Evolutionary conservation across 2,329 filamentous ascomycete genomes (phyloP).

Genomic region (Mariannaea sp.): DNA sequence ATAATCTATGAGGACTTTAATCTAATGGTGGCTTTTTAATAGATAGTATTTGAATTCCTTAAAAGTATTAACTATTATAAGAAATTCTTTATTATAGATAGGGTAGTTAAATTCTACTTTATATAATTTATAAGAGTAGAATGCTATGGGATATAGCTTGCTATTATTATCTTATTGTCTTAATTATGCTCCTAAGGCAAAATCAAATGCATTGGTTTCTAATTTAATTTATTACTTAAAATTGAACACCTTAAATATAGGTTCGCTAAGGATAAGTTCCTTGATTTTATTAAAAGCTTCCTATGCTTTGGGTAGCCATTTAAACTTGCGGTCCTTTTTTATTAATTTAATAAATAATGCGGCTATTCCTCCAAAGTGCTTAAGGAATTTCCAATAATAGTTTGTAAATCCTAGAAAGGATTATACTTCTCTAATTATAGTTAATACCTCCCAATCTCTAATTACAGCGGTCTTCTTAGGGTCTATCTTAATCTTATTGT

Average conservation of each 20-base stretch:
- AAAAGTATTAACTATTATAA: slow-evolving; percentile 33
- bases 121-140: slow-evolving; percentile 30
- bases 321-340: slow-evolving; percentile 23
- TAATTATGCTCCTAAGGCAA: slow-evolving; percentile 11
- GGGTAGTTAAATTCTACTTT: slow-evolving; percentile 31
- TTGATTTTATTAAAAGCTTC: slow-evolving; percentile 15
- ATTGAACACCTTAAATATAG: slow-evolving; percentile 15
- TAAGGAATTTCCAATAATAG: slow-evolving; percentile 27
- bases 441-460: neutral
- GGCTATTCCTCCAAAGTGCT: slow-evolving; percentile 16
- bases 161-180: slow-evolving; percentile 17
- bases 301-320: slow-evolving; percentile 17
- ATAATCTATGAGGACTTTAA: slow-evolving; percentile 31
- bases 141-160: slow-evolving; percentile 19
- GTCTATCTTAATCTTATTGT: slow-evolving; percentile 22
- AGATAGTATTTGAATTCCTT: slow-evolving; percentile 34
- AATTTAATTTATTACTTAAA: slow-evolving; percentile 12
- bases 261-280: slow-evolving; percentile 11
- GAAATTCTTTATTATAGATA: slow-evolving; percentile 34
- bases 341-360: slow-evolving; percentile 9
- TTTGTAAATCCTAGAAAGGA: slow-evolving; percentile 22
- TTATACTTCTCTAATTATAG: slow-evolving; percentile 20
- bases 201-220: slow-evolving; percentile 21
- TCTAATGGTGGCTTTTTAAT: slow-evolving; percentile 17
- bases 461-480: slow-evolving; percentile 19